Conservation (phyloP, 225 moss, liverwort and hornwort species). For the Marchantia polymorpha region DNA sequence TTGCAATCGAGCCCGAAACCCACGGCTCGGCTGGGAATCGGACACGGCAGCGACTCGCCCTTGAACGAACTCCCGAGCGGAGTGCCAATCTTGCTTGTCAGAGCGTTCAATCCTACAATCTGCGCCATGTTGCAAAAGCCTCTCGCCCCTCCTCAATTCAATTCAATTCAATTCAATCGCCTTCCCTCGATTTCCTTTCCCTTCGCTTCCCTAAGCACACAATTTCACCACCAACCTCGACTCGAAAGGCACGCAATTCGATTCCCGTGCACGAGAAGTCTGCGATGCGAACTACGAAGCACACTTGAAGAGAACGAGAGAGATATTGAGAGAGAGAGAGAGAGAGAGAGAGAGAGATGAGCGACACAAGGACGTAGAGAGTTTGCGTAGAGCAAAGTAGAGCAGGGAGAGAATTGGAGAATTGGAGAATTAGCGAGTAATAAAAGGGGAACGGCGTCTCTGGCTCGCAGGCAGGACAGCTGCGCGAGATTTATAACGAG, state of each 20-base stretch:
- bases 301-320: no score
- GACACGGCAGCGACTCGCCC: slow-evolving; percentile 30
- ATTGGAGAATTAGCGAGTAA: no score
- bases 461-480: no score
- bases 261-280: no score
- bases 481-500: no score
- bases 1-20: slow-evolving; percentile 21
- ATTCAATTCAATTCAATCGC: background rate
- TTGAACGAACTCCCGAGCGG: slow-evolving; percentile 13
- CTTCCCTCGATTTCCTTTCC: background rate
- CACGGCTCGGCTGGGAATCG: slow-evolving; percentile 21
- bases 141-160: background rate
- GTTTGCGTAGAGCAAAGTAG: no score
- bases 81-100: background rate
- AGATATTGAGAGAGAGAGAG: no score
- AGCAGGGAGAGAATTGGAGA: no score
- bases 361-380: no score
- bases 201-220: background rate
- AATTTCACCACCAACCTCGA: background rate
- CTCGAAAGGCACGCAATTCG: background rate
- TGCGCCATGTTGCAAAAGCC: slow-evolving; percentile 23
- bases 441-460: no score
- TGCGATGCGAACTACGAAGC: no score
- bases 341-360: no score
- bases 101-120: slow-evolving; percentile 14